phyloP scores from a whole-genome alignment of 345 rosid genomes.

The Gossypioides kirkii region DNA sequence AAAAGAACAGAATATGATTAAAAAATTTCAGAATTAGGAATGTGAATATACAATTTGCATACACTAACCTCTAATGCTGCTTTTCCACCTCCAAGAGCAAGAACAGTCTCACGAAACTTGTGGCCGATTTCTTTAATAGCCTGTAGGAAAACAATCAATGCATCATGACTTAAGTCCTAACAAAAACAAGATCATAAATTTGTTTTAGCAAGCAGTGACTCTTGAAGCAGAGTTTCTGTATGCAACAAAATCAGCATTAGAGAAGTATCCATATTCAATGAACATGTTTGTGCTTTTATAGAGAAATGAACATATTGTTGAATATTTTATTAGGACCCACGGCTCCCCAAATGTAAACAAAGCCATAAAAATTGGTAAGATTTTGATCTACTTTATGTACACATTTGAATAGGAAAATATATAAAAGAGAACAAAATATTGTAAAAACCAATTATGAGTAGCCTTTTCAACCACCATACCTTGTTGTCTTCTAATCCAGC shows the following conservation, averaged over 20 bases:
- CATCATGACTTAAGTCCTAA: background rate
- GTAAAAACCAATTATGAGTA: slow-evolving; percentile 6
- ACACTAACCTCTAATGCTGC: slow-evolving; percentile 63
- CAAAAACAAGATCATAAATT: background rate
- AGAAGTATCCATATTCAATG: background rate
- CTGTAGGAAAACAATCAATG: slow-evolving; percentile 32
- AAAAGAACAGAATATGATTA: background rate
- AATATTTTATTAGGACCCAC: background rate
- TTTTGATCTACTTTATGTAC: background rate
- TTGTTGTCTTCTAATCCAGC: slow-evolving; percentile 69
- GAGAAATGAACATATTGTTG: too few species aligned
- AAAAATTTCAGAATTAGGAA: background rate
- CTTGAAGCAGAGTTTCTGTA: background rate
- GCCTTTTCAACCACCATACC: slow-evolving; percentile 40
- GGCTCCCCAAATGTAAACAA: background rate
- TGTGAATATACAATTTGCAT: background rate
- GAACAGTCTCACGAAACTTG: slow-evolving; percentile 78
- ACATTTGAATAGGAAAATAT: background rate
- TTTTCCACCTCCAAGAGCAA: slow-evolving; percentile 94
- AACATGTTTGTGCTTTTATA: background rate
- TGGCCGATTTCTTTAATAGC: slow-evolving; percentile 74
- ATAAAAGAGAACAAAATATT: background rate
- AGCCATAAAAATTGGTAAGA: background rate
- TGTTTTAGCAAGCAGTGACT: slow-evolving; percentile 6
- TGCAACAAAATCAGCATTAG: background rate